Percentiles rank a stretch among this genome's conserved stretches.
Evolutionary conservation across 2,329 filamentous ascomycete species (phyloP).

Genomic region (Raffaelea arxii): DNA sequence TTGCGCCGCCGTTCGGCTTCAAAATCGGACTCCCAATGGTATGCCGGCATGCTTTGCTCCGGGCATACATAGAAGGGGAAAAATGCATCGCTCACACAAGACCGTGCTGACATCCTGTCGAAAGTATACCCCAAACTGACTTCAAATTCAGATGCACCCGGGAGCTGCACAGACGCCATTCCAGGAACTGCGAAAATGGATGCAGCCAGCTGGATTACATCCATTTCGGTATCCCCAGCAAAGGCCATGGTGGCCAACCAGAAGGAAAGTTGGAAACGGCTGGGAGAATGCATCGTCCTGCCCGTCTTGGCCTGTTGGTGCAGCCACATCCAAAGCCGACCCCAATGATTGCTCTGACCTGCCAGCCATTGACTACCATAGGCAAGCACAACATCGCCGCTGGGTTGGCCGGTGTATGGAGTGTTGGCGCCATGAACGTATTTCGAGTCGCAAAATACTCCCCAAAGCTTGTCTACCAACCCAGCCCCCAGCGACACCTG

Average conservation of each 20-base stretch:
- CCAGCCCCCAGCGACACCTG: too few species aligned
- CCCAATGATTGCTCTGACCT: background rate
- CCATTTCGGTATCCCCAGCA: background rate
- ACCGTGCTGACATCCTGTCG: background rate
- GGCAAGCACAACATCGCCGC: background rate
- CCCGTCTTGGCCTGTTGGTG: background rate
- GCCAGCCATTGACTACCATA: background rate
- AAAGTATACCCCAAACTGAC: background rate
- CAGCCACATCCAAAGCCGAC: background rate
- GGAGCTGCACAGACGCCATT: background rate
- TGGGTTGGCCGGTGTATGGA: background rate
- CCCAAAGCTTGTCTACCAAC: too few species aligned
- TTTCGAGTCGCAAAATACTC: too few species aligned
- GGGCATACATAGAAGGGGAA: background rate
- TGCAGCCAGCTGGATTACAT: background rate
- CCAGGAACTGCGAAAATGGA: background rate
- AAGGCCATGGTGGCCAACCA: background rate
- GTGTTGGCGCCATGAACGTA: too few species aligned
- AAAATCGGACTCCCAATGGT: background rate
- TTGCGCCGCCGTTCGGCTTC: too few species aligned
- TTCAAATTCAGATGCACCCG: background rate
- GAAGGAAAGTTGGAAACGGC: background rate
- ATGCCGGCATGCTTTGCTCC: background rate
- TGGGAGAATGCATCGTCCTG: background rate
- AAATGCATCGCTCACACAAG: background rate